These are phyloP conservation scores for Hymenoscyphus albidus DNA, from an alignment of 2,329 filamentous ascomycete species.

Conservation along the genomic window DNA sequence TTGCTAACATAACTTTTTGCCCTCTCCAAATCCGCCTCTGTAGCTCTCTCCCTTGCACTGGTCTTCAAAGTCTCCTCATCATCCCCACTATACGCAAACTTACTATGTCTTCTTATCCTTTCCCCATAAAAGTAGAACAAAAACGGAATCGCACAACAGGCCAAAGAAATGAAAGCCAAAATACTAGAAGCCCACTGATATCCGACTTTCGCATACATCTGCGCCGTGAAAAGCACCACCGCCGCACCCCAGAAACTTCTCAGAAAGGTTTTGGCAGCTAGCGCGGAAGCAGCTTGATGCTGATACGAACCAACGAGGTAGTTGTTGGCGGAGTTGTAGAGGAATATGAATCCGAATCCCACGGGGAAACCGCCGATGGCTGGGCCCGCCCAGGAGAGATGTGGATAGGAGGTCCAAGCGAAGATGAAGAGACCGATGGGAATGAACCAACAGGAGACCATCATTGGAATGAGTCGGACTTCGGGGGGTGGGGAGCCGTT, in stretches of 20 bases:
- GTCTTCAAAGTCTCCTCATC: conserved; percentile 40
- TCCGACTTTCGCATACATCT: conserved; percentile 69
- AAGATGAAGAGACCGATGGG: conserved; percentile 65
- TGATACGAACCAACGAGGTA: conserved; percentile 62
- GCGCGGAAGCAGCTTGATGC: conserved; percentile 73
- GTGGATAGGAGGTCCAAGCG: conserved; percentile 59
- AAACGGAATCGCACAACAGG: conserved; percentile 77
- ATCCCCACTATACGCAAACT: conserved; percentile 67
- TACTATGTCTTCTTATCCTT: conserved; percentile 62
- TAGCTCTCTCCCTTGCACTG: conserved; percentile 7
- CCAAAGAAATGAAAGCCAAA: conserved; percentile 10
- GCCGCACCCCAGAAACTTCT: conserved; percentile 76
- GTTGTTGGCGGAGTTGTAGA: conserved; percentile 58
- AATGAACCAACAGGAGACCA: conserved; percentile 70
- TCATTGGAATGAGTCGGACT: conserved; percentile 76
- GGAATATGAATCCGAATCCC: conserved; percentile 62
- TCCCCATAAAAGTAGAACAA: conserved; percentile 77
- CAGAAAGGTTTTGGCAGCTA: conserved; percentile 78
- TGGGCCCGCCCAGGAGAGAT: conserved; percentile 54
- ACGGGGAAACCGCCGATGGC: conserved; percentile 54
- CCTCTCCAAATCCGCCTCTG: conserved; percentile 26
- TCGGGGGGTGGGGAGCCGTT: conserved; percentile 74
- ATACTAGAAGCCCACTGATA: conserved; percentile 14
- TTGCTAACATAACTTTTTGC: conserved; percentile 28
- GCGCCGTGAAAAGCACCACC: conserved; percentile 65